Base-by-base conservation (phyloP, 1,284 basidiomycete species). In the Moesziomyces sp. region DNA sequence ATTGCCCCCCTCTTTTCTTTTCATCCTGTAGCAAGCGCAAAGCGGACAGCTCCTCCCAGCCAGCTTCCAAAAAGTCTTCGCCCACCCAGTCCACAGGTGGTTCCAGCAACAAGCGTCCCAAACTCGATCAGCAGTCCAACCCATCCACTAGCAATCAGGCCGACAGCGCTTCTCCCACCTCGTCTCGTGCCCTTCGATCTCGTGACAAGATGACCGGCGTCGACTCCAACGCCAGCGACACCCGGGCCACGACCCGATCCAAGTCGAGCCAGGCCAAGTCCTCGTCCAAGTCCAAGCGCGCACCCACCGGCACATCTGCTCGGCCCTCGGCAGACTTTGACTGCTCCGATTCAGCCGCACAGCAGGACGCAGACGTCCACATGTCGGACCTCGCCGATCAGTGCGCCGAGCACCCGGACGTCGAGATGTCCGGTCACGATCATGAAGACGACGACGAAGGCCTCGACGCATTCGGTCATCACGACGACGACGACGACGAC, bases 141-240 rank as follows among this genome's bases (percentile, higher is more conserved):
- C 14, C 47, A 24, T 45, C 57, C 13, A 30, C 30, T 8, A 49
- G 10, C 40, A 51, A 54, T 16, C 26, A 30, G 18, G 45, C 52
- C 6, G 45, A 50, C 33, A 28, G 60, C 35, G 18, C 50, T 3
- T 42, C 60, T 13, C 55, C 59, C 30, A 56, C 60, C 23, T 63
- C 66, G n/a, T 55, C 59, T 1, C 62, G 62, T 24, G 56, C 66
- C 6, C 66, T 69, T 26, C 66, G 66, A n/a, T 69, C 66, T 33
- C 66, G 66, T 18, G 49, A 49, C 52, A 58, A 58, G 33, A 42
- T 69, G 66, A 52, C 60, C 14, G 66, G 59, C 30, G 21, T 23
- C 47, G 58, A 69, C 35, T 52, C 66, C 30, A 63, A 58, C 43
- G 35, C 21, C 42, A 8, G 46, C 13, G 65, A 68, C 5, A 45